Conservation (phyloP, 2,329 filamentous ascomycete species). For the Neofusicoccum cordaticola region DNA sequence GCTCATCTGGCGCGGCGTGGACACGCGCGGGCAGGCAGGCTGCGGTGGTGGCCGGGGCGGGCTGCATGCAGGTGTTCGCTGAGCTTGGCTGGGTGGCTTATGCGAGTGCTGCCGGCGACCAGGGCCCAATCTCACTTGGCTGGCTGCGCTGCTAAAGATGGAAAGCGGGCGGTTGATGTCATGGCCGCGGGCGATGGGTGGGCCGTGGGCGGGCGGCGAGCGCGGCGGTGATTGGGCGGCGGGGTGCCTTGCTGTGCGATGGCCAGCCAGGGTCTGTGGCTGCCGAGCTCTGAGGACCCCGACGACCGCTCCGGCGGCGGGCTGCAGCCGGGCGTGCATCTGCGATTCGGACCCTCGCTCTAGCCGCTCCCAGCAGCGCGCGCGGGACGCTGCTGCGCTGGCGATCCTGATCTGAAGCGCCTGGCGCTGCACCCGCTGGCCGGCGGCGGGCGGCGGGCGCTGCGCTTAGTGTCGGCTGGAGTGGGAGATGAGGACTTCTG, state of each 20-base stretch:
- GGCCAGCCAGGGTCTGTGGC: too few relatives aligned
- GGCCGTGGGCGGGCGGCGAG: too few relatives aligned
- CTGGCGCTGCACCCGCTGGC: background rate
- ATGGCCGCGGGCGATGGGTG: background rate
- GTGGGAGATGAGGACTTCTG: background rate
- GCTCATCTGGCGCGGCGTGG: background rate
- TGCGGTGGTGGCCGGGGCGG: background rate
- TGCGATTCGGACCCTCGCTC: too few relatives aligned
- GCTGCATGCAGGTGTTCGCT: slow-evolving; percentile 9
- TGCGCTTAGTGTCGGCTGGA: slow-evolving; percentile 8
- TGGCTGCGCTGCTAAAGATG: background rate
- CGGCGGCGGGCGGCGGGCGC: background rate
- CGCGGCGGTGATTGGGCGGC: background rate
- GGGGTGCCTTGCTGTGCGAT: too few relatives aligned
- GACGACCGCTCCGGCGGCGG: too few relatives aligned
- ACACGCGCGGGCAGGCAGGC: background rate
- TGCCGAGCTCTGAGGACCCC: too few relatives aligned
- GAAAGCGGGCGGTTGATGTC: background rate
- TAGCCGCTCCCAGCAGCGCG: too few relatives aligned
- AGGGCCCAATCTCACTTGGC: background rate
- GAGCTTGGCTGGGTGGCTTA: background rate
- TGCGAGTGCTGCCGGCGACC: slow-evolving; percentile 2
- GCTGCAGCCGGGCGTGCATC: too few relatives aligned
- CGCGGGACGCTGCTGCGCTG: background rate
- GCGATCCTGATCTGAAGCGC: background rate